A percentile compares a stretch with the other conserved stretches of the same genome.
Evolutionary conservation across 2,329 filamentous ascomycete species (phyloP).

Genomic region (Sporothrix sp.): DNA sequence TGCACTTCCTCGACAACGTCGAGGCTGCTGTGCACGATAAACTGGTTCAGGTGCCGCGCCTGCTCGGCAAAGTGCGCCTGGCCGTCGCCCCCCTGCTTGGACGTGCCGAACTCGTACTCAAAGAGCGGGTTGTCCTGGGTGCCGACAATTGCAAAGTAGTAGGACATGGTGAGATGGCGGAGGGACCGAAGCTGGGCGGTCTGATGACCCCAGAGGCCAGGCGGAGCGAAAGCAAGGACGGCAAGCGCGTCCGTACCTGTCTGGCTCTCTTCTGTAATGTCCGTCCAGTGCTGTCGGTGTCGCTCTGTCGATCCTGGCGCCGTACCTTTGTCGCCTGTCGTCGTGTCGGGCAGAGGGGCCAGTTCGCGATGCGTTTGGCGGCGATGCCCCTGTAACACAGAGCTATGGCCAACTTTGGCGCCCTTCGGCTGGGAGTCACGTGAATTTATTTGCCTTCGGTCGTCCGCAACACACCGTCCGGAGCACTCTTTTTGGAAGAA

Average conservation of each 20-base stretch:
- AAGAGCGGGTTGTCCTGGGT: slow-evolving; percentile 94
- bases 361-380: neutral
- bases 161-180: slow-evolving; percentile 59
- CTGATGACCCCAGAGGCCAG: too few species aligned
- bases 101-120: slow-evolving; percentile 93
- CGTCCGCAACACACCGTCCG: neutral
- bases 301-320: neutral
- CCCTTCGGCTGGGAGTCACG: neutral
- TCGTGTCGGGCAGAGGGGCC: neutral
- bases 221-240: too few species aligned
- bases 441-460: neutral
- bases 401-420: neutral
- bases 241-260: too few species aligned
- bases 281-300: neutral
- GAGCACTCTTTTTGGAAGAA: neutral
- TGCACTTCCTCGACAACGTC: slow-evolving; percentile 96
- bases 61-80: slow-evolving; percentile 80
- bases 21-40: slow-evolving; percentile 86
- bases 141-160: slow-evolving; percentile 96
- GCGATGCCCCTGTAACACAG: slow-evolving; percentile 1
- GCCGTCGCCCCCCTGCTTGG: slow-evolving; percentile 90
- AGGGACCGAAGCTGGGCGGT: neutral
- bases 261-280: too few species aligned
- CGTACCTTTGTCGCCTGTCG: neutral
- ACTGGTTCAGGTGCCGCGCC: slow-evolving; percentile 90